Evolutionary conservation across 2,329 filamentous ascomycete species (phyloP), one percentile per base, ranked within the genome.

Genomic region (Colletotrichum sp.): DNA sequence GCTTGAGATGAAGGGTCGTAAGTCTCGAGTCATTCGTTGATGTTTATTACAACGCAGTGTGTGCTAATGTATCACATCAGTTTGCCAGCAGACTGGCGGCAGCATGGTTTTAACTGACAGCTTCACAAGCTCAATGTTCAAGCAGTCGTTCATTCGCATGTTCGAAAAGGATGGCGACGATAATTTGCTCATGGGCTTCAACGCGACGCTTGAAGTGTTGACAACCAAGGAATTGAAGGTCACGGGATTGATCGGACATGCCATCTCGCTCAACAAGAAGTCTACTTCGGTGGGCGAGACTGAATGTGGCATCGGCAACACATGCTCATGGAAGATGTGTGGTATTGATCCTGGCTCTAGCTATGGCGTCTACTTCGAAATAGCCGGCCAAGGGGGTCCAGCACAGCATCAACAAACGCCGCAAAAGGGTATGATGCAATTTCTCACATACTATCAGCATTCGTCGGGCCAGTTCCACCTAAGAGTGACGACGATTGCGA

Each of bases 271-370:
- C 80, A 99, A 99, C 89, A 99, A 99, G 88, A 99, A 99, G 84
- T 99, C 97, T 0, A 94, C 95, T 10, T 98, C 96, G 2, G 97
- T 99, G 15, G 97, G 97, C 69, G 97, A 99, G 88, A 99, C 97
- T 0, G 97, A 99, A 84, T 98, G 96, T 81, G 97, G 97, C 82
- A 98, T 99, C 80, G 97, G 97, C 79, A 99, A 99, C 84, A 99
- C 97, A 1, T 99, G 96, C 86, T 96, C 96, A 5, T 99, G 97
- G 97, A 99, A 99, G 87, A 98, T 99, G 96, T 99, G 97, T 82
- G 96, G 96, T 79, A 98, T 99, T 79, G 96, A 99, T 81, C 97
- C 97, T 13, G 94, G 93, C 71, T 93, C 97, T 36, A 98, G 96
- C 81, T 99, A 99, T 81, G 97, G 96, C 77, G 91, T 99, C 78